Evolutionary conservation across 2,329 filamentous ascomycete species (phyloP).

Genomic region (Beauveria sp.): DNA sequence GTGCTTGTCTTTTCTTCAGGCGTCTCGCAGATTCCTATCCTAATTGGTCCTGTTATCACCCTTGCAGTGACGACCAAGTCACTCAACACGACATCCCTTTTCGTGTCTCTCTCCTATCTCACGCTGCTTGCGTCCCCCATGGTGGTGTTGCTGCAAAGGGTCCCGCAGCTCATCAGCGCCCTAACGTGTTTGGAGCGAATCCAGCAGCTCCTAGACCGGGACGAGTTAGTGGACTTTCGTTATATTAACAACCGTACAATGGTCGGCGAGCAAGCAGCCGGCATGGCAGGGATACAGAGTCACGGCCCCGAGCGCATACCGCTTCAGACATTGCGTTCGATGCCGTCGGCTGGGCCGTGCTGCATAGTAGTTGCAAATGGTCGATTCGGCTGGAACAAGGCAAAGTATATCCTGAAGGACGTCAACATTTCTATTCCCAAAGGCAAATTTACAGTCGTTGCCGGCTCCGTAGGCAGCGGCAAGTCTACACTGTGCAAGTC

Average conservation of each 20-base stretch:
- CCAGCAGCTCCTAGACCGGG: not conserved
- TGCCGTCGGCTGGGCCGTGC: too few species aligned
- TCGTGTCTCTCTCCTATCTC: constrained; percentile 20
- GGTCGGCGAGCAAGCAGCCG: not conserved
- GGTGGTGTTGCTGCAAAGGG: constrained; percentile 17
- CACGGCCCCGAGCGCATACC: not conserved
- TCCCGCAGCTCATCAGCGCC: not conserved
- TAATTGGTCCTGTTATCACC: constrained; percentile 27
- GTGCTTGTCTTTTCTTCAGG: constrained; percentile 10
- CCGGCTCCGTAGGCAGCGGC: constrained; percentile 32
- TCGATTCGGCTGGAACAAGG: constrained; percentile 25
- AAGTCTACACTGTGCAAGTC: constrained; percentile 33
- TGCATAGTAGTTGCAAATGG: constrained; percentile 11
- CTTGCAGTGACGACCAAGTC: constrained; percentile 25
- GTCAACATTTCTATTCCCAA: constrained; percentile 26
- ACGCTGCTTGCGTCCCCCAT: constrained; percentile 21
- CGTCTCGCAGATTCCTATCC: constrained; percentile 24
- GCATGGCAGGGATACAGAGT: rapidly evolving
- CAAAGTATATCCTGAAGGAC: constrained; percentile 20
- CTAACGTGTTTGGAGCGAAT: not conserved
- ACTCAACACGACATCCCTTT: constrained; percentile 17
- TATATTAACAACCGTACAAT: not conserved
- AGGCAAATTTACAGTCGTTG: constrained; percentile 27
- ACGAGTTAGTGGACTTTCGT: not conserved
- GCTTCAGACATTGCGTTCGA: not conserved